These are phyloP conservation scores for Syzygium malaccense DNA, from an alignment of 441 rosid genomes.

Conservation along the genomic window DNA sequence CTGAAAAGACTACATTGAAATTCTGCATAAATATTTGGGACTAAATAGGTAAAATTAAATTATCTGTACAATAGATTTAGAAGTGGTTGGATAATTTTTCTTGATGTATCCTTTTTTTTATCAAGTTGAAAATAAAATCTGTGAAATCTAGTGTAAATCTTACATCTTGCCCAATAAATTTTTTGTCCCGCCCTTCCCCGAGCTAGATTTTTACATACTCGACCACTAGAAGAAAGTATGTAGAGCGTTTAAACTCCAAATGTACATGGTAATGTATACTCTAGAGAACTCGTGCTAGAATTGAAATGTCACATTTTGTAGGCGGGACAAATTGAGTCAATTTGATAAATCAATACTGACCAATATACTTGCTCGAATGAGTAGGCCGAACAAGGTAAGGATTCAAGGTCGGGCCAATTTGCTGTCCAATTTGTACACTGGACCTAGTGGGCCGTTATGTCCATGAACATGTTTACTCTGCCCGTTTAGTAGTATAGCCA, in stretches of 20 bases:
- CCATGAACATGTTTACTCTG: not conserved
- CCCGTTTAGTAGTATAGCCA: not conserved
- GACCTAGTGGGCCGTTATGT: not conserved
- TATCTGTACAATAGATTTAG: not conserved
- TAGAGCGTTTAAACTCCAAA: not conserved
- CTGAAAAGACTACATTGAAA: rapidly evolving
- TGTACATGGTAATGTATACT: not conserved
- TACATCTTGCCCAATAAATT: no score
- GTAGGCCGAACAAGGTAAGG: no score
- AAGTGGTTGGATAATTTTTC: not conserved
- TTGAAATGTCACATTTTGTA: not conserved
- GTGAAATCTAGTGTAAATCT: not conserved
- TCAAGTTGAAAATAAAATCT: not conserved
- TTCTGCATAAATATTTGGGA: not conserved
- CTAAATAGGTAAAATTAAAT: not conserved
- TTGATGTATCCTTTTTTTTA: not conserved
- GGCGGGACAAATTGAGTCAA: not conserved
- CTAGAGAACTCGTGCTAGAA: not conserved
- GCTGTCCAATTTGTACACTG: not conserved
- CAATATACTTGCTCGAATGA: no score
- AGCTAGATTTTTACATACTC: not conserved
- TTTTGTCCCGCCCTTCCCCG: no score
- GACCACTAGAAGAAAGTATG: not conserved
- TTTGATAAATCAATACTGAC: no score
- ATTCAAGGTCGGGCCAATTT: no score